Conservation (phyloP, 2,329 filamentous ascomycete genomes). For the Diaporthe aspalathi region DNA sequence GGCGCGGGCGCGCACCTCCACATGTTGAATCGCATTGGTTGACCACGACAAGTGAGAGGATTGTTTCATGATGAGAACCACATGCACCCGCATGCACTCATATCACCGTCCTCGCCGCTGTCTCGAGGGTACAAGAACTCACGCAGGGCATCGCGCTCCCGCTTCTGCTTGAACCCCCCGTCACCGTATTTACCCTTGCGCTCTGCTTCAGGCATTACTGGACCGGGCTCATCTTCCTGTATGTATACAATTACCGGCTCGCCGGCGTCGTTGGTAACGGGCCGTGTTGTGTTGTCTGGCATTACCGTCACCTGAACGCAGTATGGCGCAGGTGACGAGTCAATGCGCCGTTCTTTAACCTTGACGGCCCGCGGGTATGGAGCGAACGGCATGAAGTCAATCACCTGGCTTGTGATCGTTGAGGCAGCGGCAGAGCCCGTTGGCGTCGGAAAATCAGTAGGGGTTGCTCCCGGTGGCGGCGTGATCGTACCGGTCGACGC, state of each 20-base stretch:
- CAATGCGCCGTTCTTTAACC: conserved; percentile 63
- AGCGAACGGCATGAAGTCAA: conserved; percentile 42
- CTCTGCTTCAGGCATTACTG: conserved; percentile 27
- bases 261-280: conserved; percentile 46
- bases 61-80: conserved; percentile 60
- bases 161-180: neutral
- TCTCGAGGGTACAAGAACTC: conserved; percentile 40
- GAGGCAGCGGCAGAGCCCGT: conserved; percentile 20
- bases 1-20: no score
- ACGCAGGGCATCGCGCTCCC: conserved; percentile 28
- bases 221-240: conserved; percentile 51
- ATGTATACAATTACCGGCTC: conserved; percentile 51
- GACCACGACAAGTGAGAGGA: neutral
- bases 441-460: conserved; percentile 37
- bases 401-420: conserved; percentile 11
- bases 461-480: conserved; percentile 34
- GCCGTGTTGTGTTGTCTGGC: conserved; percentile 52
- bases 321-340: conserved; percentile 50
- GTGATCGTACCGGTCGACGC: conserved; percentile 39
- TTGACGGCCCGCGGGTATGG: conserved; percentile 66
- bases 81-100: conserved; percentile 65
- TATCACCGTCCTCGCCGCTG: conserved; percentile 46
- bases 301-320: conserved; percentile 63
- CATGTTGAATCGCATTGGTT: neutral
- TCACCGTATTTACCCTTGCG: neutral